Evolutionary conservation across 345 rosid species (phyloP), one percentile per base, ranked within the genome.

Genomic region (Firmiana major): DNA sequence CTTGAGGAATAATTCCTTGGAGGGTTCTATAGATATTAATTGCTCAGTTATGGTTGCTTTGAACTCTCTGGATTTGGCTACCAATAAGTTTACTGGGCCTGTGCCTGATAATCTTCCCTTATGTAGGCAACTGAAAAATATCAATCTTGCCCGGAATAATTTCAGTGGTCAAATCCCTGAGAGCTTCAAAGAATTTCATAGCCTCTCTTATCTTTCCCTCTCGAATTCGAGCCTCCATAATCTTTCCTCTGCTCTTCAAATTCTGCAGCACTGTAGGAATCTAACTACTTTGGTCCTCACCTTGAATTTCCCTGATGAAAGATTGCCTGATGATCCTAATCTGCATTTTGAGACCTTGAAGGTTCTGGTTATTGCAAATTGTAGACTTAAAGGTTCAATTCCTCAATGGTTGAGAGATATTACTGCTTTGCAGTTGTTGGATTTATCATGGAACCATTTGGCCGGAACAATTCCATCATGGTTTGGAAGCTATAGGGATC

Each of bases 401-500:
- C 94, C 98, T 3, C 77, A 53, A 0, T 93, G 98, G 98, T 81
- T 93, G 81, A 82, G 65, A n/a, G 64, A 54, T 19, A 81, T 91
- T 72, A 42, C 42, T 16, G 80, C 88, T 13, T 87, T 93, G 87
- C 91, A 91, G 85, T 34, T 93, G 79, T 65, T 93, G 81, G 97
- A 93, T 88, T 85, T 93, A 66, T 93, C 97, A 8, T 91, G 96
- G 97, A 91, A 91, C 64, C 86, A 5, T 31, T 82, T 91, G 83
- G 63, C 10, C 5, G 90, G 90, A 54, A 19, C 71, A 42, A 86
- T 91, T 67, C 95, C 93, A 3, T 26, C 9, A 31, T 91, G 95
- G 93, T 65, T 91, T 31, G 90, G 88, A 31, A 53, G 26, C 8
- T 86, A 83, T 71, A 46, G 42, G 16, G 48, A 66, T 76, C 85